phyloP scores from a whole-genome alignment of 345 rosid species.

The Salix suchowensis region DNA sequence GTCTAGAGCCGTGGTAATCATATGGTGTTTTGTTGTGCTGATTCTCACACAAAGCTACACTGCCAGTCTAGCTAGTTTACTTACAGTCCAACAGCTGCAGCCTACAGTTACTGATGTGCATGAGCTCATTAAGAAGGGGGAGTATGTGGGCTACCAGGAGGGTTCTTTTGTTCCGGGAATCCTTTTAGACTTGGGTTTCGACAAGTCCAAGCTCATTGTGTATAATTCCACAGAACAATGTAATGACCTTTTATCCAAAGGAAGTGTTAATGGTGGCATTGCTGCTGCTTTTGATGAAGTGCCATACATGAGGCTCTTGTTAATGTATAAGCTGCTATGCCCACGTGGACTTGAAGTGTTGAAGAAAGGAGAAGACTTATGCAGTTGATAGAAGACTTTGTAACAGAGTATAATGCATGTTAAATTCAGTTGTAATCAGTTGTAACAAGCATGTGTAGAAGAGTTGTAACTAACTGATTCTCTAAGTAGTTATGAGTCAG shows the following conservation, averaged over 20 bases:
- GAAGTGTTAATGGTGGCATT: constrained; percentile 28
- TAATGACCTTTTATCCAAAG: constrained; percentile 17
- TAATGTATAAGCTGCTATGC: too few relatives aligned
- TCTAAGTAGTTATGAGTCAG: too few relatives aligned
- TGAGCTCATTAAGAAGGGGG: constrained; percentile 34
- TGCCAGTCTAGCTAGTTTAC: constrained; percentile 48
- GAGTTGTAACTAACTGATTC: too few relatives aligned
- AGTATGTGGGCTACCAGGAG: constrained; percentile 34
- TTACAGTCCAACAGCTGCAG: constrained; percentile 42
- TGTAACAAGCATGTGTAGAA: too few relatives aligned
- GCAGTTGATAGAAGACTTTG: too few relatives aligned
- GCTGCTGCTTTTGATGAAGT: constrained; percentile 38
- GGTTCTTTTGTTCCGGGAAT: background rate
- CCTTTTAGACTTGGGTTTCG: constrained; percentile 3
- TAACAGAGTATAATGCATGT: too few relatives aligned
- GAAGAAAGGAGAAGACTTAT: too few relatives aligned
- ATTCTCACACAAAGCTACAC: constrained; percentile 61
- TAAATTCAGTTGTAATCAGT: too few relatives aligned
- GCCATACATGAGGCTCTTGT: constrained; percentile 23
- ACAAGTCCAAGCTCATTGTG: background rate
- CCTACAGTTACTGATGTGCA: constrained; percentile 41
- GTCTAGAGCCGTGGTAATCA: constrained; percentile 38
- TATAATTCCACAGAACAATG: constrained; percentile 20
- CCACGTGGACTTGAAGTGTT: too few relatives aligned
- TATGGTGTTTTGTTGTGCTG: constrained; percentile 63